phyloP scores from a whole-genome alignment of 306 rosid genomes.

The Adenanthera pavonina region DNA sequence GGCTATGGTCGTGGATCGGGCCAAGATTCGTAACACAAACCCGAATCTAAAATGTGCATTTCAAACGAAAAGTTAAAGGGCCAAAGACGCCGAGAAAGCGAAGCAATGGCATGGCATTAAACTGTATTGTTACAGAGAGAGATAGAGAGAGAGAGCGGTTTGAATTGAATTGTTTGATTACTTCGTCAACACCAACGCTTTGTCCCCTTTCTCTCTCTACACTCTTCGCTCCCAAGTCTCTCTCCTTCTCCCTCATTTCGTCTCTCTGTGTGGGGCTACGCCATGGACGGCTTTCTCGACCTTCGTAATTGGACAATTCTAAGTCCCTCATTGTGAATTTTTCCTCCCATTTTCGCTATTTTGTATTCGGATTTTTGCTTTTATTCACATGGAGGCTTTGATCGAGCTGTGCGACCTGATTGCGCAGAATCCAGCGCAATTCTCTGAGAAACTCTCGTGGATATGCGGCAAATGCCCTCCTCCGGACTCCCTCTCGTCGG shows the following conservation, averaged over 20 bases:
- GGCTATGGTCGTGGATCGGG: not conserved
- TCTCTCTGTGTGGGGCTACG: not conserved
- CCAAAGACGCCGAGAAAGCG: constrained; percentile 10
- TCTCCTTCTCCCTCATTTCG: not conserved
- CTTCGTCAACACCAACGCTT: constrained; percentile 31
- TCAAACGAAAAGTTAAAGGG: not conserved
- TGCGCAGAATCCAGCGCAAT: constrained; percentile 74
- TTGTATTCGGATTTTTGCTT: constrained; percentile 13
- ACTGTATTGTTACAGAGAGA: constrained; percentile 3
- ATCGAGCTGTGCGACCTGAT: constrained; percentile 93
- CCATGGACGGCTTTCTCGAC: constrained; percentile 12
- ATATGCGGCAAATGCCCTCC: constrained; percentile 82
- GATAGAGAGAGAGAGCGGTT: not conserved
- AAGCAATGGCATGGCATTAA: constrained; percentile 28
- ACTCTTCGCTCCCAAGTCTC: not conserved
- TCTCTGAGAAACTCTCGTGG: constrained; percentile 84
- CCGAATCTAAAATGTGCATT: constrained; percentile 21
- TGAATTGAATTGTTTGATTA: constrained; percentile 7
- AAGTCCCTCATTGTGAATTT: constrained; percentile 5
- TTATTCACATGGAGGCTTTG: constrained; percentile 77
- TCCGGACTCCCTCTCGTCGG: constrained; percentile 64
- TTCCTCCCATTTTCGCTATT: not conserved
- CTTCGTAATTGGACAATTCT: not conserved
- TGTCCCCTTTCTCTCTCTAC: constrained; percentile 3
- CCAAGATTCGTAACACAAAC: constrained; percentile 2